Percentiles rank a stretch among this genome's conserved stretches.
Evolutionary conservation across 2,329 filamentous ascomycete species (phyloP).

Genomic region (Didymella keratinophila): DNA sequence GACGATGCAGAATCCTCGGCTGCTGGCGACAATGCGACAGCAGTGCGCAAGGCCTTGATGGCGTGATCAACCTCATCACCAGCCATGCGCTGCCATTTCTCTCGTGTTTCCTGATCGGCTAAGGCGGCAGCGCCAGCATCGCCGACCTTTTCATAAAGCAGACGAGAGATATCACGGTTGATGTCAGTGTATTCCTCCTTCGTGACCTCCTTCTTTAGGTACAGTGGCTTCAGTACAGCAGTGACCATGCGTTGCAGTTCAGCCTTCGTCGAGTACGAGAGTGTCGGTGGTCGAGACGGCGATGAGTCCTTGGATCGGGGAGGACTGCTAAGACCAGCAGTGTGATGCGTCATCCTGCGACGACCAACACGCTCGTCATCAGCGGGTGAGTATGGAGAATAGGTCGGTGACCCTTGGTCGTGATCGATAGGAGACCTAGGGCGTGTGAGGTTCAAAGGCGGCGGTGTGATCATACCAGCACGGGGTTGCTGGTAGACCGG

Average conservation of each 20-base stretch:
- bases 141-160: constrained; percentile 76
- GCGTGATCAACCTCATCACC: constrained; percentile 80
- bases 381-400: constrained; percentile 69
- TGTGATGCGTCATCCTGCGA: constrained; percentile 39
- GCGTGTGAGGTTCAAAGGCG: constrained; percentile 64
- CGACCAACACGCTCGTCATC: constrained; percentile 52
- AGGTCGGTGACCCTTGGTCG: constrained; percentile 68
- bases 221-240: constrained; percentile 80
- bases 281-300: constrained; percentile 66
- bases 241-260: constrained; percentile 90
- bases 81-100: constrained; percentile 78
- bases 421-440: constrained; percentile 65
- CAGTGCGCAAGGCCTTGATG: constrained; percentile 54
- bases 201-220: constrained; percentile 78
- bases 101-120: constrained; percentile 68
- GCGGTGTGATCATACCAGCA: constrained; percentile 72
- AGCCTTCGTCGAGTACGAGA: constrained; percentile 85
- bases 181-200: constrained; percentile 92
- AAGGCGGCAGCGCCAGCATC: constrained; percentile 60
- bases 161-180: constrained; percentile 87
- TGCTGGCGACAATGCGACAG: constrained; percentile 30
- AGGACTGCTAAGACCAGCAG: constrained; percentile 50
- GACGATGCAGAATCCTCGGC: constrained; percentile 42
- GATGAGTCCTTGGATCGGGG: constrained; percentile 69
- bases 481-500: constrained; percentile 73